Percentiles rank a stretch among this genome's conserved stretches.
phyloP scores from a whole-genome alignment of 352 stramenopile species.

The Globisporangium abappressorium region DNA sequence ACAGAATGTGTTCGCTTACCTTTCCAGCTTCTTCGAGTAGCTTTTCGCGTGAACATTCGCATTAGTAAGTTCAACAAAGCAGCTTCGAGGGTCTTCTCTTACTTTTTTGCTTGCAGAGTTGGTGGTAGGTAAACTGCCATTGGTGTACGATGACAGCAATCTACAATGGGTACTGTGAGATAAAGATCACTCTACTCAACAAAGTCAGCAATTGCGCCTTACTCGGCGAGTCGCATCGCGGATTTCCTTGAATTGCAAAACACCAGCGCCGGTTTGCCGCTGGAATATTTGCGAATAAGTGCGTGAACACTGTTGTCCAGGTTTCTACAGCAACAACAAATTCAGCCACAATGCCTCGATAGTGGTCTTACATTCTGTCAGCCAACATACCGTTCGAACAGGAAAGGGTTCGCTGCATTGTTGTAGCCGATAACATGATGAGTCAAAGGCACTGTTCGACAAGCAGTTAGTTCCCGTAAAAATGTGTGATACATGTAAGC shows the following conservation, averaged over 20 bases:
- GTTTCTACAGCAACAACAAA: conserved; percentile 22
- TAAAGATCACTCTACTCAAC: not conserved
- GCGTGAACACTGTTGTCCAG: conserved; percentile 39
- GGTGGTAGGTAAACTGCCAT: not conserved
- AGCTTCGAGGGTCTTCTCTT: not conserved
- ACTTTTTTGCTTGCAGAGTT: conserved; percentile 12
- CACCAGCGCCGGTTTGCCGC: conserved; percentile 49
- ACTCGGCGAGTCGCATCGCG: conserved; percentile 29
- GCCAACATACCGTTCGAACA: conserved; percentile 30
- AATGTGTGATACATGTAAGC: not conserved
- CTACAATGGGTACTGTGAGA: conserved; percentile 1
- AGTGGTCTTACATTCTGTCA: not conserved
- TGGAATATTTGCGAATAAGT: conserved; percentile 40
- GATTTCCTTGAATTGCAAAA: conserved; percentile 47
- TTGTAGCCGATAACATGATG: conserved; percentile 30
- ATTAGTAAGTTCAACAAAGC: not conserved
- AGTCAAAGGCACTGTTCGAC: conserved; percentile 25
- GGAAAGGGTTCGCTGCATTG: conserved; percentile 24
- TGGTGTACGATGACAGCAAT: not conserved
- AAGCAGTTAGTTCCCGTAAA: not conserved
- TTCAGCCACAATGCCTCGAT: not conserved
- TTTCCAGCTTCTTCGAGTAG: conserved; percentile 9
- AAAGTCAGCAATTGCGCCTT: not conserved
- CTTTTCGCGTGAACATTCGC: not conserved
- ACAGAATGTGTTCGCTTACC: not conserved